Percentiles rank a stretch among this genome's conserved stretches.
Evolutionary conservation across 306 rosid species (phyloP).

Genomic region (Vigna mungo): DNA sequence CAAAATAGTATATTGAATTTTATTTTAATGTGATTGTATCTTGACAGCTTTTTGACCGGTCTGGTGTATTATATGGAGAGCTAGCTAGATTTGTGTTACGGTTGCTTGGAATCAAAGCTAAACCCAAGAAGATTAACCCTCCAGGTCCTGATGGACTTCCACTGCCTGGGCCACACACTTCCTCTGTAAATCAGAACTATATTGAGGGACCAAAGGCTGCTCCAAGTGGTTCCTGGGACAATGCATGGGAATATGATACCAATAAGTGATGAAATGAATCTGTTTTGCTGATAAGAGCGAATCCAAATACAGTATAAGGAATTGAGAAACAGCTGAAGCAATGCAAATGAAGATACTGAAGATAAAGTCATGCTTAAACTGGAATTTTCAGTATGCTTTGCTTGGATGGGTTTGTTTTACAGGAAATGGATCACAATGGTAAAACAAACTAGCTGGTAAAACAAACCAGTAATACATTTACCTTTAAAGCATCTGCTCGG

Average conservation of each 20-base stretch:
- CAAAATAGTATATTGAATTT: not conserved
- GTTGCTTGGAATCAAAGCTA: slow-evolving; percentile 70
- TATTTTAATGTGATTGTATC: slow-evolving; percentile 14
- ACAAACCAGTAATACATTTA: not conserved
- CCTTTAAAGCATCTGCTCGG: not conserved
- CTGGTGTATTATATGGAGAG: slow-evolving; percentile 83
- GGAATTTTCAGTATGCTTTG: slow-evolving; percentile 3
- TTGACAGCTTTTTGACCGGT: slow-evolving; percentile 80
- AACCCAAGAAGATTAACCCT: slow-evolving; percentile 54
- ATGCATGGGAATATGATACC: slow-evolving; percentile 65
- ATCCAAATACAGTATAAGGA: not conserved
- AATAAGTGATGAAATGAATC: slow-evolving; percentile 24
- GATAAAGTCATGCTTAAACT: not conserved
- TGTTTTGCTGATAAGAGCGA: not conserved
- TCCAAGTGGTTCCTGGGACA: slow-evolving; percentile 76
- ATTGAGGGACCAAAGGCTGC: slow-evolving; percentile 59
- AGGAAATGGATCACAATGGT: not conserved
- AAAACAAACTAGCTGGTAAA: not conserved
- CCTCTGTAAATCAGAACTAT: slow-evolving; percentile 53
- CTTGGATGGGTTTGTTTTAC: slow-evolving; percentile 21
- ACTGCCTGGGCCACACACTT: slow-evolving; percentile 49
- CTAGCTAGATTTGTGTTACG: slow-evolving; percentile 81
- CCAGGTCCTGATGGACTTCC: slow-evolving; percentile 62
- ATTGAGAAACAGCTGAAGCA: not conserved
- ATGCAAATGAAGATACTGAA: not conserved